phyloP scores from a whole-genome alignment of 2,329 filamentous ascomycete species.

The Colletotrichum nymphaeae region DNA sequence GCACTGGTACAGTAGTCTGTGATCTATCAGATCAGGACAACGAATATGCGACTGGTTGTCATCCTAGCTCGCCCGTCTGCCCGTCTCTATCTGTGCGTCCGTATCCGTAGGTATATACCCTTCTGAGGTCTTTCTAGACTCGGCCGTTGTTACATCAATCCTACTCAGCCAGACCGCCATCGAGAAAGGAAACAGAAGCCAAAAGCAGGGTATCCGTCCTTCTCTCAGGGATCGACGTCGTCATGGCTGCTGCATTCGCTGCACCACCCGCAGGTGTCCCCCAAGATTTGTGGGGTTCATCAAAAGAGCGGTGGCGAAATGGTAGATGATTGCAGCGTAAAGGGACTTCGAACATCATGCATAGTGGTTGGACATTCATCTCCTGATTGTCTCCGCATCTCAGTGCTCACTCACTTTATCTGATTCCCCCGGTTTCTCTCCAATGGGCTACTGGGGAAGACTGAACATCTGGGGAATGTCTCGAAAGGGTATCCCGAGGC shows the following conservation, averaged over 20 bases:
- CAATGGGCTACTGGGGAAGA: background rate
- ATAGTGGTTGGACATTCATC: background rate
- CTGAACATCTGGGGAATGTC: background rate
- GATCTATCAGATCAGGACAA: slow-evolving; percentile 7
- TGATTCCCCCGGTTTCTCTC: background rate
- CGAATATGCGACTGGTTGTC: background rate
- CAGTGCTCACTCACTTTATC: background rate
- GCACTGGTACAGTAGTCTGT: slow-evolving; percentile 1
- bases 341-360: background rate
- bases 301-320: slow-evolving; percentile 24
- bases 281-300: slow-evolving; percentile 14
- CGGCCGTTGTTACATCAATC: background rate
- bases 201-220: slow-evolving; percentile 16
- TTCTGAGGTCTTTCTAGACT: background rate
- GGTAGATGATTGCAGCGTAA: slow-evolving; percentile 6
- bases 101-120: background rate
- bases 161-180: background rate
- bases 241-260: slow-evolving; percentile 9
- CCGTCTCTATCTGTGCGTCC: background rate
- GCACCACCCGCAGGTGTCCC: slow-evolving; percentile 9
- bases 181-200: background rate
- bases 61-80: background rate
- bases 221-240: slow-evolving; percentile 12
- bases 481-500: background rate
- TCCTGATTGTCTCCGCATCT: background rate